Evolutionary conservation across 257 asterid species (phyloP).

Genomic region (Eustoma russellianum): DNA sequence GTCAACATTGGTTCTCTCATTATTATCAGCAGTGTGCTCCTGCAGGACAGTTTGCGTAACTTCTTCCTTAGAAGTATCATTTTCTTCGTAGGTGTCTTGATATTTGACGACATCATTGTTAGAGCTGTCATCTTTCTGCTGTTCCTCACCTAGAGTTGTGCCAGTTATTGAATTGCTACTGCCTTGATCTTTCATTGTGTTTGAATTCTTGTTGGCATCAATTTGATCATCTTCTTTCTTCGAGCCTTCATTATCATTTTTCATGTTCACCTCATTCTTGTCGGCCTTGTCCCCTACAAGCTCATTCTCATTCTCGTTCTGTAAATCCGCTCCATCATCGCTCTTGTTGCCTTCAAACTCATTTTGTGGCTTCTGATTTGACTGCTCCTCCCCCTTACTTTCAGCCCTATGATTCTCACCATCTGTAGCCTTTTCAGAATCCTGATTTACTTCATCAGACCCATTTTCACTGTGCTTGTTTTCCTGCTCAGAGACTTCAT

Average conservation of each 20-base stretch:
- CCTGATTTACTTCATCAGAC: constrained; percentile 14
- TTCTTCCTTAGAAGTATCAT: constrained; percentile 4
- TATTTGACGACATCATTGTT: constrained; percentile 18
- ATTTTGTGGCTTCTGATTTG: constrained; percentile 13
- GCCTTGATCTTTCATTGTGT: constrained; percentile 10
- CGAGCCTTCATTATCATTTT: constrained; percentile 9
- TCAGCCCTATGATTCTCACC: constrained; percentile 18
- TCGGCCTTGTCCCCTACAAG: background rate
- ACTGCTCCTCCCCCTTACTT: constrained; percentile 20
- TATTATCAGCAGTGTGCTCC: background rate
- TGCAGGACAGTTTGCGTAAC: constrained; percentile 9
- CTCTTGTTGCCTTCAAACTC: constrained; percentile 11
- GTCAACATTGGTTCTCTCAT: constrained; percentile 8
- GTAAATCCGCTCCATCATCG: too few species aligned
- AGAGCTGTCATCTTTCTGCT: constrained; percentile 16
- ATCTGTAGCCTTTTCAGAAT: constrained; percentile 22
- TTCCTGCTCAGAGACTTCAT: constrained; percentile 18
- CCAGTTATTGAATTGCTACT: constrained; percentile 11
- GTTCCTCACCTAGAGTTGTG: constrained; percentile 17
- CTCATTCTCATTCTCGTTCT: background rate
- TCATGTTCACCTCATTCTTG: constrained; percentile 14
- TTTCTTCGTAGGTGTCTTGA: constrained; percentile 11
- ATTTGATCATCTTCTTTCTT: constrained; percentile 13
- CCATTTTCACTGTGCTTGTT: constrained; percentile 15
- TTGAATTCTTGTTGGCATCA: constrained; percentile 20